Conservation (phyloP, 495 filamentous ascomycete species). For the Penicillium diatomitis region DNA sequence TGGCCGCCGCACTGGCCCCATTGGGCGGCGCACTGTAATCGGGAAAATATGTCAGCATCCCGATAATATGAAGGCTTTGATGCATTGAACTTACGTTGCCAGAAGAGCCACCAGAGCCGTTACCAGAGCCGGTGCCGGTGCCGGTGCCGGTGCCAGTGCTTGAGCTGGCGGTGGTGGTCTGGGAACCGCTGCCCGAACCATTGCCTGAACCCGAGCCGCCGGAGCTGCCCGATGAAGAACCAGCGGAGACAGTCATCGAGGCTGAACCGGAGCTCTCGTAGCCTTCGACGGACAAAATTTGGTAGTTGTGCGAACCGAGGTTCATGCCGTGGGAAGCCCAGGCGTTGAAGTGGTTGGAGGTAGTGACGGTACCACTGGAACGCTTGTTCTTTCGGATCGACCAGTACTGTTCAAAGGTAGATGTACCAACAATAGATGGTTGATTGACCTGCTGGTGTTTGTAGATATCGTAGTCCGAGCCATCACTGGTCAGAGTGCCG, state of each 20-base stretch:
- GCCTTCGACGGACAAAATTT: conserved; percentile 52
- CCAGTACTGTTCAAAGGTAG: conserved; percentile 55
- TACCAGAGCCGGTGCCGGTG: no score
- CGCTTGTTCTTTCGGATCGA: conserved; percentile 47
- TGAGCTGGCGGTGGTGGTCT: no score
- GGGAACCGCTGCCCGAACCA: no score
- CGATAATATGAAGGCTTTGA: background rate
- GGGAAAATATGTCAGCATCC: background rate
- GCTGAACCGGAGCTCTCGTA: conserved; percentile 46
- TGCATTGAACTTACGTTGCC: background rate
- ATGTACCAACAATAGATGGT: conserved; percentile 49
- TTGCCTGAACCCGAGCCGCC: background rate
- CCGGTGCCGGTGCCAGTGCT: background rate
- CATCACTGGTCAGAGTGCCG: conserved; percentile 50
- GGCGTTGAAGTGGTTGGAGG: conserved; percentile 53
- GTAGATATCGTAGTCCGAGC: conserved; percentile 57
- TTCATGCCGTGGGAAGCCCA: conserved; percentile 43
- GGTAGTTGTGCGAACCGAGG: conserved; percentile 47
- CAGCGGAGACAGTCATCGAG: conserved; percentile 38
- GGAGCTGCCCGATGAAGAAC: background rate
- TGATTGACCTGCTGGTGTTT: conserved; percentile 48
- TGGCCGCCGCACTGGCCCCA: background rate
- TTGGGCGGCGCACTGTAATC: background rate
- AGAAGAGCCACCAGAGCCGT: background rate
- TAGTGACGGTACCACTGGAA: conserved; percentile 42